Conservation (phyloP, 768 basidiomycete genomes). For the Phylloporus arenicola region DNA sequence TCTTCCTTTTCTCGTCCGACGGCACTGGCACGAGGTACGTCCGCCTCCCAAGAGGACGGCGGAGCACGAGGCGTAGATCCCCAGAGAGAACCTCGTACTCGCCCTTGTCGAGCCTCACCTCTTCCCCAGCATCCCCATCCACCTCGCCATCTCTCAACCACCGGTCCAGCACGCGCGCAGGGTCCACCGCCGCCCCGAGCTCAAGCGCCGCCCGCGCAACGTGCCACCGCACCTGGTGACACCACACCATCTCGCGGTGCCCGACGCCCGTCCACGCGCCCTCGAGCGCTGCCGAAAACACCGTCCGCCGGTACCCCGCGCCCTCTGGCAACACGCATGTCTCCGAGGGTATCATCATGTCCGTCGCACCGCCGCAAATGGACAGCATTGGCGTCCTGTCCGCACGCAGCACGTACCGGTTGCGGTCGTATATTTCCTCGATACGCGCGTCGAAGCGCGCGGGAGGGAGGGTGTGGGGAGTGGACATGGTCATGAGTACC, state of each 20-base stretch:
- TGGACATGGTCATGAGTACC: constrained; percentile 91
- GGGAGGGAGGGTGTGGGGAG: constrained; percentile 85
- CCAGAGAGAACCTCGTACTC: constrained; percentile 35
- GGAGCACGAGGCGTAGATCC: constrained; percentile 38
- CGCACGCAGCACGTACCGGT: constrained; percentile 34
- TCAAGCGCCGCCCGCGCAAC: constrained; percentile 78
- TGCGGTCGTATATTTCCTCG: constrained; percentile 61
- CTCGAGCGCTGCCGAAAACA: constrained; percentile 84
- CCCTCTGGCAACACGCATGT: constrained; percentile 58
- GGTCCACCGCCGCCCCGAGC: constrained; percentile 36
- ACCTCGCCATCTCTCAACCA: constrained; percentile 67
- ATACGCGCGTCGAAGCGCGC: constrained; percentile 81
- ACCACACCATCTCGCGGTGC: constrained; percentile 97
- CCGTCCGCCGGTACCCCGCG: constrained; percentile 45
- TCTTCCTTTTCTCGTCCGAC: constrained; percentile 10
- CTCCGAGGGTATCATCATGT: constrained; percentile 89
- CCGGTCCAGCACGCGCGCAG: constrained; percentile 42
- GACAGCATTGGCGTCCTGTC: constrained; percentile 70
- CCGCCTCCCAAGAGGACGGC: constrained; percentile 37
- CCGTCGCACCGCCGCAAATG: constrained; percentile 87
- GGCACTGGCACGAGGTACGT: constrained; percentile 48
- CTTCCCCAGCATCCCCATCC: constrained; percentile 8
- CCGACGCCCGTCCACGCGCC: constrained; percentile 96
- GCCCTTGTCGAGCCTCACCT: constrained; percentile 7
- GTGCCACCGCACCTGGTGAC: constrained; percentile 91